Evolutionary conservation across 345 rosid genomes (phyloP).

Genomic region (Arabidopsis thaliana): TAIR10.1 NC_003070.9:19847501-19848000

Average conservation of each 20-base stretch:
- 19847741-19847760: background rate
- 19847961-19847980: conserved; percentile 54
- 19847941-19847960: background rate
- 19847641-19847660: conserved; percentile 27
- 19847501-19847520: conserved; percentile 79
- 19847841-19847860: background rate
- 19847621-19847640: conserved; percentile 22
- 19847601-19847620: background rate
- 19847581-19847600: conserved; percentile 2
- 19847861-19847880: background rate
- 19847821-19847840: background rate
- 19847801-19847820: background rate
- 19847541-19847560: conserved; percentile 4
- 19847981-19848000: conserved; percentile 99
- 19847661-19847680: conserved; percentile 12
- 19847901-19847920: no score
- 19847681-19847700: conserved; percentile 18
- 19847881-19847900: background rate
- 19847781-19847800: background rate
- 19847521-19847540: conserved; percentile 88
- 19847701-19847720: conserved; percentile 7
- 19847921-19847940: no score
- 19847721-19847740: background rate
- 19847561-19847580: conserved; percentile 22
- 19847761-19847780: background rate